Evolutionary conservation across 2,329 filamentous ascomycete genomes (phyloP).

Genomic region (Fusarium haematococcum): DNA sequence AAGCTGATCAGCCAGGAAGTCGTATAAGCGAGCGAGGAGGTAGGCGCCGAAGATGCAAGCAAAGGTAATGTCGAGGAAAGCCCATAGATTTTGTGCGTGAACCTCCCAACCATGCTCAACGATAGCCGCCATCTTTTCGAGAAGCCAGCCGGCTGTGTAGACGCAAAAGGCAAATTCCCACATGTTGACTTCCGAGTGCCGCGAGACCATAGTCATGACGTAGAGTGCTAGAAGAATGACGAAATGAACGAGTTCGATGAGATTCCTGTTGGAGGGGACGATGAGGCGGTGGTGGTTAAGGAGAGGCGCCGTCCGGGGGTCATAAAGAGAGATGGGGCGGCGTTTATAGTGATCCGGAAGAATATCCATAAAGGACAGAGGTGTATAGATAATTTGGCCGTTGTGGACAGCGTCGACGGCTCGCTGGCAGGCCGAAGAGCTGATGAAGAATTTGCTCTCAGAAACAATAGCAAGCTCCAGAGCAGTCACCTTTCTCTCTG

Average conservation of each 20-base stretch:
- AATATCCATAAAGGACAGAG: constrained; percentile 77
- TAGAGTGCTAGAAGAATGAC: constrained; percentile 72
- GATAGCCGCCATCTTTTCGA: constrained; percentile 74
- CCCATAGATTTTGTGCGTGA: constrained; percentile 80
- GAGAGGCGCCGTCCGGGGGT: constrained; percentile 72
- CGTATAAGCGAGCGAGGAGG: constrained; percentile 69
- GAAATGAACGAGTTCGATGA: constrained; percentile 75
- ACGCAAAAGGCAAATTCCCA: constrained; percentile 72
- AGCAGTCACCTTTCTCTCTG: constrained; percentile 71
- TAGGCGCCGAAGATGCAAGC: constrained; percentile 72
- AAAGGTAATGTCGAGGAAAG: constrained; percentile 79
- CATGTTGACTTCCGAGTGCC: constrained; percentile 60
- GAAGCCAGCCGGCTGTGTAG: constrained; percentile 75
- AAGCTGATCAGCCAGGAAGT: constrained; percentile 59
- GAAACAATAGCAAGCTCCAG: constrained; percentile 79
- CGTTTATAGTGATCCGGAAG: constrained; percentile 80
- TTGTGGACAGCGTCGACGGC: constrained; percentile 78
- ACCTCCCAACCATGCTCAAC: constrained; percentile 75
- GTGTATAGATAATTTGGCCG: constrained; percentile 77
- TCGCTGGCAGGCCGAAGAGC: constrained; percentile 74
- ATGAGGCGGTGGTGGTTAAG: constrained; percentile 80
- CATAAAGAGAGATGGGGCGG: constrained; percentile 76
- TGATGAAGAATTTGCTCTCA: constrained; percentile 76
- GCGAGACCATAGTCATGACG: constrained; percentile 71
- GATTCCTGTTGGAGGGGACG: constrained; percentile 74